A percentile compares a stretch with the other conserved stretches of the same genome.
phyloP scores from a whole-genome alignment of 1,139 yeast species.

The Yamadazyma buinensis region DNA sequence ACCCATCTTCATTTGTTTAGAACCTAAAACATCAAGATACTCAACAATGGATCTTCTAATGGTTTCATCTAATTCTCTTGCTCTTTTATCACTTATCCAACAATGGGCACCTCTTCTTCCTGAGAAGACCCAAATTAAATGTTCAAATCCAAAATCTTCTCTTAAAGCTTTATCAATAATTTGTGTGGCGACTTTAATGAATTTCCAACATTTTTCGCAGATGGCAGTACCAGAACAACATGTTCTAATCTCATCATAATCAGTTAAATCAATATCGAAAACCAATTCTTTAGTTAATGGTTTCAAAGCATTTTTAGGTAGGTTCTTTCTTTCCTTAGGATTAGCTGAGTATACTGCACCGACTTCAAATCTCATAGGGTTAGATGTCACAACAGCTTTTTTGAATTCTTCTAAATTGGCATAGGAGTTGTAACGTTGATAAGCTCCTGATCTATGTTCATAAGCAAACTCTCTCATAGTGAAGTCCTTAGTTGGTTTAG shows the following conservation, averaged over 20 bases:
- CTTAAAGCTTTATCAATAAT: conserved; percentile 68
- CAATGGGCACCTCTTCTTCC: conserved; percentile 99
- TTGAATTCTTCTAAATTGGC: conserved; percentile 68
- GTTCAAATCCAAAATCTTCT: conserved; percentile 87
- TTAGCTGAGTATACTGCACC: conserved; percentile 90
- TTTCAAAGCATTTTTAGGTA: conserved; percentile 77
- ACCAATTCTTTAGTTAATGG: conserved; percentile 86
- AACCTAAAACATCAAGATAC: conserved; percentile 73
- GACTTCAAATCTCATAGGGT: conserved; percentile 90
- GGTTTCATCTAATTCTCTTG: conserved; percentile 68
- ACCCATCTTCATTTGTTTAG: conserved; percentile 34
- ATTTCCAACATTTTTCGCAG: conserved; percentile 91
- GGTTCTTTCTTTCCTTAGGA: conserved; percentile 76
- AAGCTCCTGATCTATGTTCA: conserved; percentile 80
- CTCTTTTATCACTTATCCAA: conserved; percentile 89
- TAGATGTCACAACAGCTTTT: conserved; percentile 62
- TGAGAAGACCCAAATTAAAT: conserved; percentile 91
- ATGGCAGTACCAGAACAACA: conserved; percentile 87
- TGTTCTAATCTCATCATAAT: conserved; percentile 89
- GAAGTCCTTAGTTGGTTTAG: conserved; percentile 65
- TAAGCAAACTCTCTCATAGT: conserved; percentile 92
- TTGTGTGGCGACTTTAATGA: conserved; percentile 81
- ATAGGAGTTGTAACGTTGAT: conserved; percentile 85
- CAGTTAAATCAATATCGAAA: conserved; percentile 96
- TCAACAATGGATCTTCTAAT: conserved; percentile 77